Conservation (phyloP, 305 asterid species). For the Fraxinus greggii region DNA sequence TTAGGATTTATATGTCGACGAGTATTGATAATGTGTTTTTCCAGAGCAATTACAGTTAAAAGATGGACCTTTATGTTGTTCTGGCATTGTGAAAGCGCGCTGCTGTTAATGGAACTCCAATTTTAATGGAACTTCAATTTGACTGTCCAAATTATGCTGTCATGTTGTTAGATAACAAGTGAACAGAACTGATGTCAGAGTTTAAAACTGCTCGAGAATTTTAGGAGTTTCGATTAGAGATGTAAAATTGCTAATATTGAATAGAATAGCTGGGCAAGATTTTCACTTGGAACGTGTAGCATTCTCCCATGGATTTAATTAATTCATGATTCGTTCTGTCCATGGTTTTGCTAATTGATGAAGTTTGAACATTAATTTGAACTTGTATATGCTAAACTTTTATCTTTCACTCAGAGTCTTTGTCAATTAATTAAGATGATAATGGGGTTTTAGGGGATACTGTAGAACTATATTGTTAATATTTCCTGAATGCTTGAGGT, state of each 20-base stretch:
- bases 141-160: not conserved
- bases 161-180: not conserved
- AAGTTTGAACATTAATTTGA: not conserved
- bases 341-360: not conserved
- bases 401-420: not conserved
- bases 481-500: not conserved
- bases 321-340: not conserved
- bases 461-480: not conserved
- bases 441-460: not conserved
- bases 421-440: not conserved
- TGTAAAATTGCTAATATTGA: not conserved
- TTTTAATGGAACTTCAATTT: not conserved
- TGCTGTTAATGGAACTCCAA: not conserved
- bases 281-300: not conserved
- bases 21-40: not conserved
- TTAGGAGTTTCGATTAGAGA: not conserved
- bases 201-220: not conserved
- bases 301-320: not conserved
- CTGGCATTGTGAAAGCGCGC: not conserved
- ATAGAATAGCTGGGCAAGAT: not conserved
- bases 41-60: not conserved
- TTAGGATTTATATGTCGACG: not conserved
- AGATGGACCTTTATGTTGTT: not conserved
- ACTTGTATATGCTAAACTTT: not conserved
- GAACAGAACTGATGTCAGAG: not conserved